Conservation (phyloP, 2,329 filamentous ascomycete genomes). For the Nannizziopsis barbatae region DNA sequence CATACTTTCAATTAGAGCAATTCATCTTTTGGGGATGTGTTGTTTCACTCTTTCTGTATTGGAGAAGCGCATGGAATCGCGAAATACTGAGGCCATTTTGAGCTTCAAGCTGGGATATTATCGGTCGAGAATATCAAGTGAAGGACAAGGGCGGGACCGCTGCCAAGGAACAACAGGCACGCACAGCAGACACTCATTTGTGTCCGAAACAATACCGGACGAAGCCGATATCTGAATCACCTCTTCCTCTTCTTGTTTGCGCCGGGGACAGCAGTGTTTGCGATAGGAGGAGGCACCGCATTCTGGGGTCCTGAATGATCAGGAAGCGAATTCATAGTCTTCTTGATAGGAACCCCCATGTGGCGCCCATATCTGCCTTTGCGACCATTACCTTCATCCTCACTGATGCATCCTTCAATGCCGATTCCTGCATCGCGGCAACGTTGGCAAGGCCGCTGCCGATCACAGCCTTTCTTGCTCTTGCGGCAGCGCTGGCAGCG, state of each 20-base stretch:
- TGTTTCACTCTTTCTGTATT: too few relatives aligned
- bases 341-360: constrained; percentile 58
- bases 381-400: constrained; percentile 93
- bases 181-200: too few relatives aligned
- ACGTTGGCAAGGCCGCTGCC: constrained; percentile 84
- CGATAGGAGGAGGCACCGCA: constrained; percentile 21
- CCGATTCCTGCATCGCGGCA: constrained; percentile 94
- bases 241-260: constrained; percentile 63
- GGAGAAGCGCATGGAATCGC: too few relatives aligned
- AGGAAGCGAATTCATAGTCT: constrained; percentile 34
- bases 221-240: constrained; percentile 24
- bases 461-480: constrained; percentile 98
- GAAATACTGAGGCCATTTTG: too few relatives aligned
- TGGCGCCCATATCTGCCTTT: constrained; percentile 78
- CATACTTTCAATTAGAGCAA: too few relatives aligned
- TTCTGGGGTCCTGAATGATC: constrained; percentile 46
- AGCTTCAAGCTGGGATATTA: too few relatives aligned
- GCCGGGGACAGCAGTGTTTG: constrained; percentile 23
- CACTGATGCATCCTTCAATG: constrained; percentile 87
- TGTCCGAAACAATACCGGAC: background rate
- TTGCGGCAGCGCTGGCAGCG: constrained; percentile 97
- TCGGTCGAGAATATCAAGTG: too few relatives aligned
- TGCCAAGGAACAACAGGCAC: too few relatives aligned
- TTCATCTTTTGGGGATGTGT: too few relatives aligned
- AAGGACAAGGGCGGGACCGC: too few relatives aligned